Evolutionary conservation across 1,284 basidiomycete genomes (phyloP).

Genomic region (Termitomyces sp.): DNA sequence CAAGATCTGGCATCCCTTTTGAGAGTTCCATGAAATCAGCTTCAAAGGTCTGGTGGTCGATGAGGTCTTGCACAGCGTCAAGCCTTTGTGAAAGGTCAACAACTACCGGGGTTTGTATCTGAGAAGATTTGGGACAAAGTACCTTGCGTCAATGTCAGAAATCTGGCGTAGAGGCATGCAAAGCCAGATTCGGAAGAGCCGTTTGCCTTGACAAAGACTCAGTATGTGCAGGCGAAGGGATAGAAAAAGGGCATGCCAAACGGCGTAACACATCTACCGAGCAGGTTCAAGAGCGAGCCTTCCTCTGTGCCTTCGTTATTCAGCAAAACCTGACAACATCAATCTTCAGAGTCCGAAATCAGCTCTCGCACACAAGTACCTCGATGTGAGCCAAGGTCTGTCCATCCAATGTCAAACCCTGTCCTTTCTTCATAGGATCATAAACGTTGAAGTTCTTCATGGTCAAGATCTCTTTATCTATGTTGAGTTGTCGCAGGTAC

Average conservation of each 20-base stretch:
- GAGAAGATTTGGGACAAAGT: slow-evolving; percentile 1
- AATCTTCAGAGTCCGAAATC: slow-evolving; percentile 4
- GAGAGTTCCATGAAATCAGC: slow-evolving; percentile 68
- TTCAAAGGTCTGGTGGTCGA: slow-evolving; percentile 74
- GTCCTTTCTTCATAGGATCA: slow-evolving; percentile 86
- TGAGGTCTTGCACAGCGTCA: slow-evolving; percentile 88
- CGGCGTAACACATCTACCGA: slow-evolving; percentile 85
- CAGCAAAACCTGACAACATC: slow-evolving; percentile 59
- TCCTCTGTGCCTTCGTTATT: slow-evolving; percentile 91
- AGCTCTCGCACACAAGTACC: slow-evolving; percentile 33
- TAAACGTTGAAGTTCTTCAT: slow-evolving; percentile 97
- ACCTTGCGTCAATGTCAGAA: slow-evolving; percentile 84
- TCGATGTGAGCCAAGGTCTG: slow-evolving; percentile 93
- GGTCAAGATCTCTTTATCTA: slow-evolving; percentile 87
- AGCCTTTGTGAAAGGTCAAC: slow-evolving; percentile 45
- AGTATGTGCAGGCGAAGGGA: slow-evolving; percentile 1
- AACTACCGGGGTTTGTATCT: slow-evolving; percentile 8
- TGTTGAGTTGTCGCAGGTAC: slow-evolving; percentile 88
- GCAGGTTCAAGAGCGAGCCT: slow-evolving; percentile 77
- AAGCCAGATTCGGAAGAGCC: slow-evolving; percentile 91
- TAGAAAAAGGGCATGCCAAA: slow-evolving; percentile 55
- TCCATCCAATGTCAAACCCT: slow-evolving; percentile 84
- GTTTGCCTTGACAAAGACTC: slow-evolving; percentile 56
- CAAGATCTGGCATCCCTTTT: slow-evolving; percentile 86
- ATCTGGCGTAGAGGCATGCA: slow-evolving; percentile 83